Percentiles rank a stretch among this genome's conserved stretches.
Evolutionary conservation across 768 basidiomycete genomes (phyloP).

Genomic region (Boletus coccyginus): DNA sequence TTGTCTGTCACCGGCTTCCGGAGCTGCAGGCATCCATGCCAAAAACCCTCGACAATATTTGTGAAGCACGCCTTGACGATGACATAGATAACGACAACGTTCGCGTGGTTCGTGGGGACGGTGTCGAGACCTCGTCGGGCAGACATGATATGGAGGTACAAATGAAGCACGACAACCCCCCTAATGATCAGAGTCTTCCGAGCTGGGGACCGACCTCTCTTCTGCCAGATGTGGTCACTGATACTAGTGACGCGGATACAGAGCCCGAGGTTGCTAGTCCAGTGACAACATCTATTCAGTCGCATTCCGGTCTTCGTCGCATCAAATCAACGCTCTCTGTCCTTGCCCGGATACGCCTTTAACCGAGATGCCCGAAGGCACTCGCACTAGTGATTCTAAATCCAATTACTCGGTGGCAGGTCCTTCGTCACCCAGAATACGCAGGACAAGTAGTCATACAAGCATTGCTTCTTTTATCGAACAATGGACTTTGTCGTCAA

Average conservation of each 20-base stretch:
- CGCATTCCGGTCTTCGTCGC: conserved; percentile 23
- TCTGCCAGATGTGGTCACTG: not conserved
- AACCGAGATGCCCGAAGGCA: conserved; percentile 9
- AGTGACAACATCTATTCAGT: conserved; percentile 8
- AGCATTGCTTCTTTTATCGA: conserved; percentile 58
- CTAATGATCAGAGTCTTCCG: conserved; percentile 39
- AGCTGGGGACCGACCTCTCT: conserved; percentile 46
- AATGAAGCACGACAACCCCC: conserved; percentile 26
- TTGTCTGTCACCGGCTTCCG: conserved; percentile 60
- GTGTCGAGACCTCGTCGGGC: conserved; percentile 48
- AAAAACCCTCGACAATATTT: conserved; percentile 49
- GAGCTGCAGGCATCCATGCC: conserved; percentile 48
- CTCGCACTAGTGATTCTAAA: conserved; percentile 5
- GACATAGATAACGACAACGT: conserved; percentile 70
- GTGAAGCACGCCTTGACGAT: conserved; percentile 59
- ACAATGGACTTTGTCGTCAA: conserved; percentile 60
- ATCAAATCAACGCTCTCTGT: conserved; percentile 32
- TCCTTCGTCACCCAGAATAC: conserved; percentile 48
- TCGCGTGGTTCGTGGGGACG: conserved; percentile 73
- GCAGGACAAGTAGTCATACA: conserved; percentile 49
- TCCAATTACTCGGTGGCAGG: conserved; percentile 30
- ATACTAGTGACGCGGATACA: not conserved
- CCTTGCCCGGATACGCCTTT: conserved; percentile 19
- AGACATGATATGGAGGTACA: conserved; percentile 41
- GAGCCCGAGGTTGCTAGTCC: conserved; percentile 6